Percentiles rank a stretch among this genome's conserved stretches.
These are phyloP conservation scores for Ephemerocybe angulata DNA, from an alignment of 768 basidiomycete genomes.

Conservation along the genomic window DNA sequence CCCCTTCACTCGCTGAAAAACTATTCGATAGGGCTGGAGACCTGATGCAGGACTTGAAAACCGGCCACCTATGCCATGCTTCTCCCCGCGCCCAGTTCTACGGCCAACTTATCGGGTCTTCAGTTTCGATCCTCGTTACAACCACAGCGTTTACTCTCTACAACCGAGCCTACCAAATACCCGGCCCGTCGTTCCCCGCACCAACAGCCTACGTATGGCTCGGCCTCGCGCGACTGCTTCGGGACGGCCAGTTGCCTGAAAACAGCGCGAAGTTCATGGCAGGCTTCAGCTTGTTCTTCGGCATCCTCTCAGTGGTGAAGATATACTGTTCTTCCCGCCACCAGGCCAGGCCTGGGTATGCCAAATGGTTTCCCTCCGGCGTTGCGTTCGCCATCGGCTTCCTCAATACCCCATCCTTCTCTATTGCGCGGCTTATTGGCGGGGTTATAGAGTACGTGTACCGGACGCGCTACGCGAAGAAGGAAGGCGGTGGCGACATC, in stretches of 20 bases:
- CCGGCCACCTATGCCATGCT: constrained; percentile 87
- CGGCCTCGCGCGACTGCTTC: constrained; percentile 67
- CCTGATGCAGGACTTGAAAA: constrained; percentile 98
- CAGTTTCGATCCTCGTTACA: constrained; percentile 84
- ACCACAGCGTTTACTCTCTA: constrained; percentile 86
- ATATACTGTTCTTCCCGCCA: constrained; percentile 47
- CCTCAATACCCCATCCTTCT: constrained; percentile 93
- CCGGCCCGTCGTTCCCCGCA: constrained; percentile 92
- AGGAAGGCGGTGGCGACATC: constrained; percentile 46
- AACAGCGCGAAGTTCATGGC: constrained; percentile 78
- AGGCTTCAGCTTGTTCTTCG: constrained; percentile 69
- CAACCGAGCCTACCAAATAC: constrained; percentile 81
- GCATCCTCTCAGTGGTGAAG: constrained; percentile 62
- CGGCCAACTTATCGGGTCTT: constrained; percentile 88
- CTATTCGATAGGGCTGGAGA: constrained; percentile 72
- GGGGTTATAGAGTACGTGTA: constrained; percentile 78
- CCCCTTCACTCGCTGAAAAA: not conserved
- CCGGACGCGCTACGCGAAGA: constrained; percentile 47
- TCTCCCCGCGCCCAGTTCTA: constrained; percentile 94
- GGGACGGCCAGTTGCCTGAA: constrained; percentile 82
- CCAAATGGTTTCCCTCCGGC: constrained; percentile 87
- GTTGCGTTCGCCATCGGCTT: constrained; percentile 96
- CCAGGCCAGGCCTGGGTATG: constrained; percentile 44
- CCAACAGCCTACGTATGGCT: constrained; percentile 96
- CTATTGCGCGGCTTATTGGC: constrained; percentile 85